Evolutionary conservation across 805 yeast species (phyloP).

Genomic region (Trichomonascus vanleenenianus): DNA sequence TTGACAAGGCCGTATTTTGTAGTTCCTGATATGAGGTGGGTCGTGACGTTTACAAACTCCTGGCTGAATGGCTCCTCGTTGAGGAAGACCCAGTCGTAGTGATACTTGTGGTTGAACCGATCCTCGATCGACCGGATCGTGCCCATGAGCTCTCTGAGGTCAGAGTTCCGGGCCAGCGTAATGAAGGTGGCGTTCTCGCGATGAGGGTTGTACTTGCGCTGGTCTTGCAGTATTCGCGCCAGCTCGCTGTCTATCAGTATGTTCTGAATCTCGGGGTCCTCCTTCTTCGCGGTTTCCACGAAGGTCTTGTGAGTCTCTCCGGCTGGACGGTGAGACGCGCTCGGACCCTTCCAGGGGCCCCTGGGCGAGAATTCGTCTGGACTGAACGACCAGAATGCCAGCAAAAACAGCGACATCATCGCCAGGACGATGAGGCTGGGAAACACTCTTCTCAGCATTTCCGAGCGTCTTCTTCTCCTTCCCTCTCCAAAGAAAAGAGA

Average conservation of each 20-base stretch:
- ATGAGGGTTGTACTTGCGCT: too few relatives aligned
- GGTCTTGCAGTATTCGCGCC: too few relatives aligned
- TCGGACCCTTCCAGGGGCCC: neutral
- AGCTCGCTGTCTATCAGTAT: too few relatives aligned
- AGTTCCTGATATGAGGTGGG: slow-evolving; percentile 56
- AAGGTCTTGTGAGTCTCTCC: too few relatives aligned
- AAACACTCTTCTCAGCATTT: neutral
- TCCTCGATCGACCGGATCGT: slow-evolving; percentile 77
- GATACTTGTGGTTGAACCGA: slow-evolving; percentile 65
- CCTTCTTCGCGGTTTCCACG: too few relatives aligned
- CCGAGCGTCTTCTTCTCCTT: neutral
- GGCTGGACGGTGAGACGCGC: too few relatives aligned
- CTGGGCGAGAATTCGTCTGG: neutral
- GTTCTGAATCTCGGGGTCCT: too few relatives aligned
- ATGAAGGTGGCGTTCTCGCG: slow-evolving; percentile 69
- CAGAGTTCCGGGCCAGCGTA: slow-evolving; percentile 70
- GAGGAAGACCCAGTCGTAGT: slow-evolving; percentile 88
- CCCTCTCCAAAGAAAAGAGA: too few relatives aligned
- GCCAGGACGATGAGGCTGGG: neutral
- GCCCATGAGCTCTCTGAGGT: slow-evolving; percentile 49
- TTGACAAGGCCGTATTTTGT: slow-evolving; percentile 72
- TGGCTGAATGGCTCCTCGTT: slow-evolving; percentile 75
- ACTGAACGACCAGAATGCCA: neutral
- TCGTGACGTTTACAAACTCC: slow-evolving; percentile 58
- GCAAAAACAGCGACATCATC: neutral